phyloP scores from a whole-genome alignment of 495 filamentous ascomycete species.

The Wilcoxina mikolae region DNA sequence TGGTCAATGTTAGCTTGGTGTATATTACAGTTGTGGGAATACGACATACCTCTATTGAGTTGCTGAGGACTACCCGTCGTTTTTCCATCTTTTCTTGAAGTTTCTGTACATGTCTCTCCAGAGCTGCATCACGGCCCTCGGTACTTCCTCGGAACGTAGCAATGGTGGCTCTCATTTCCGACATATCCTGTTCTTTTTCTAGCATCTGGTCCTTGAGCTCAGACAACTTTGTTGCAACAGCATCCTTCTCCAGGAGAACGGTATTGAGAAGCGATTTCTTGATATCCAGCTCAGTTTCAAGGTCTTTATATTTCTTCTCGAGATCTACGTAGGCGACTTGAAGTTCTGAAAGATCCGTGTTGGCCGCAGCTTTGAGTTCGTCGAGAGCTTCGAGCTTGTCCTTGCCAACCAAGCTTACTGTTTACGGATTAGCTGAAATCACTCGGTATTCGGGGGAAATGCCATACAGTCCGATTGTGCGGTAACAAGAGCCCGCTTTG shows the following conservation, averaged over 20 bases:
- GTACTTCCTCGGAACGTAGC: constrained; percentile 27
- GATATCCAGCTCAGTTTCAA: constrained; percentile 31
- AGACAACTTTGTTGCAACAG: constrained; percentile 24
- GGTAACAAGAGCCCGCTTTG: constrained; percentile 25
- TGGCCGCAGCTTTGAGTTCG: constrained; percentile 36
- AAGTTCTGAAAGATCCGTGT: constrained; percentile 34
- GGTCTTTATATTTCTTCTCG: constrained; percentile 24
- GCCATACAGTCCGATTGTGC: constrained; percentile 30
- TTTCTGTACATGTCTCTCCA: constrained; percentile 24
- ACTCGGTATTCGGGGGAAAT: background rate
- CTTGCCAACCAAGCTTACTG: constrained; percentile 36
- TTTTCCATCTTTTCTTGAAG: constrained; percentile 29
- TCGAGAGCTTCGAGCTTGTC: constrained; percentile 38
- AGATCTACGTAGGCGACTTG: constrained; percentile 33
- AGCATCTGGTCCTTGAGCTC: constrained; percentile 29
- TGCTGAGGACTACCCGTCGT: constrained; percentile 27
- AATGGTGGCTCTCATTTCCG: constrained; percentile 27
- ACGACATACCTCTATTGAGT: constrained; percentile 27
- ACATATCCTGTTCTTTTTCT: constrained; percentile 26
- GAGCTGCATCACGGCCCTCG: constrained; percentile 28
- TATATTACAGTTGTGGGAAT: background rate
- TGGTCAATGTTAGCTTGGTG: constrained; percentile 21
- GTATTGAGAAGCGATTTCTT: constrained; percentile 32
- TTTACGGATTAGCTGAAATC: constrained; percentile 5
- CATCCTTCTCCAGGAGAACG: constrained; percentile 31